Evolutionary conservation across 192 early-diverging fungal genomes (phyloP).

Genomic region (Rhizophagus sp.): DNA sequence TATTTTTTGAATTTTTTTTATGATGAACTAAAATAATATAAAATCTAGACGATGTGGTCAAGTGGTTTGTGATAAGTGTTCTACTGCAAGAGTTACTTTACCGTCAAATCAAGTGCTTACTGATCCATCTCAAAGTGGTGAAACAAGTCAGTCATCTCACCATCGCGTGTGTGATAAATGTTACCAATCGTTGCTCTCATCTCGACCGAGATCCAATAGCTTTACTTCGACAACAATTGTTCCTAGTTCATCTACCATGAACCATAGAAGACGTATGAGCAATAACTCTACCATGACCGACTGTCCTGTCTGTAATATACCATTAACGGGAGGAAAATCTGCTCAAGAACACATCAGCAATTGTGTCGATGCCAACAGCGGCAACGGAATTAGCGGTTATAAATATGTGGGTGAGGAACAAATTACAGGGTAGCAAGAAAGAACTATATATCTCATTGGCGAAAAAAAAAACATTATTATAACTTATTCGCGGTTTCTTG

Average conservation of each 20-base stretch:
- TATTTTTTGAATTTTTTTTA: too few relatives aligned
- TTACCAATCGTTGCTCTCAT: neutral
- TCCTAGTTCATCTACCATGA: neutral
- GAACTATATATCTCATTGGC: conserved; percentile 7
- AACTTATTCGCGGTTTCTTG: conserved; percentile 6
- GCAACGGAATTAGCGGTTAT: conserved; percentile 50
- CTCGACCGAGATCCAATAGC: conserved; percentile 7
- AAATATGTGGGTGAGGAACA: conserved; percentile 63
- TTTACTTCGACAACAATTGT: neutral
- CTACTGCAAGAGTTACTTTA: conserved; percentile 6
- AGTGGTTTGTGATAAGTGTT: conserved; percentile 29
- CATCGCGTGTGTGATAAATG: conserved; percentile 27
- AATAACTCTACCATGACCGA: conserved; percentile 65
- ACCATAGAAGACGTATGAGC: conserved; percentile 34
- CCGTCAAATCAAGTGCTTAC: neutral
- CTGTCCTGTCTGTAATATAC: conserved; percentile 68
- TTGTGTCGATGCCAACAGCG: conserved; percentile 54
- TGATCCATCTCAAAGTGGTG: conserved; percentile 11
- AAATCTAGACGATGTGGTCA: conserved; percentile 42
- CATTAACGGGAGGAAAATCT: conserved; percentile 48
- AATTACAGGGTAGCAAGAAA: conserved; percentile 13
- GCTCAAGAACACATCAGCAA: conserved; percentile 63
- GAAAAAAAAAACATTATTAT: conserved; percentile 16
- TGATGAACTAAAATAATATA: neutral
- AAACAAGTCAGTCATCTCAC: neutral